Evolutionary conservation across 1,139 yeast genomes (phyloP).

Genomic region (Hemisphaericaspora lyxosophila): DNA sequence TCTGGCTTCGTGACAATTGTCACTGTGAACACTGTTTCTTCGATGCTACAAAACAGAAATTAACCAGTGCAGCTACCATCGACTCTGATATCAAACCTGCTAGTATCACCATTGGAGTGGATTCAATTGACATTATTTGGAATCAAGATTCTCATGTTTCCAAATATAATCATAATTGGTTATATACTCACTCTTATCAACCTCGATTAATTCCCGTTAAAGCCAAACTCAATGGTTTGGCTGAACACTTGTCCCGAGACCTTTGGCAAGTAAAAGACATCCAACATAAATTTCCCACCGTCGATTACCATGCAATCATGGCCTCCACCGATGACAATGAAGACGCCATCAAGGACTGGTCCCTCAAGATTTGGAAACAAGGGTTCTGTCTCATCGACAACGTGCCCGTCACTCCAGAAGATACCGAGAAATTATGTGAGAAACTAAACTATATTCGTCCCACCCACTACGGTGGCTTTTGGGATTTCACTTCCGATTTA

Average conservation of each 20-base stretch:
- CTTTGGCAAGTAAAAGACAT: conserved; percentile 56
- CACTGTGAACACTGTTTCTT: conserved; percentile 64
- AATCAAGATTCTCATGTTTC: conserved; percentile 41
- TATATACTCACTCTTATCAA: conserved; percentile 56
- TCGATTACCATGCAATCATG: conserved; percentile 52
- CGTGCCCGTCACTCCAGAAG: conserved; percentile 64
- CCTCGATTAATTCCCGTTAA: conserved; percentile 44
- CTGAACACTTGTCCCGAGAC: conserved; percentile 28
- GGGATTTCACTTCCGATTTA: conserved; percentile 78
- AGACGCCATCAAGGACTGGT: conserved; percentile 54
- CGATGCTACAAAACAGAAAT: conserved; percentile 60
- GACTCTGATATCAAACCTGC: conserved; percentile 47
- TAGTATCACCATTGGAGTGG: conserved; percentile 19
- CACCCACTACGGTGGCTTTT: conserved; percentile 79
- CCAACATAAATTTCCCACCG: conserved; percentile 46
- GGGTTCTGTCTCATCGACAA: conserved; percentile 67
- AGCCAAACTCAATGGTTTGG: conserved; percentile 28
- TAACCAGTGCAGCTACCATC: conserved; percentile 58
- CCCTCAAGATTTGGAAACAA: conserved; percentile 54
- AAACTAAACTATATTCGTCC: conserved; percentile 64
- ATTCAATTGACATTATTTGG: conserved; percentile 19
- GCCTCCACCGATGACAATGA: conserved; percentile 29
- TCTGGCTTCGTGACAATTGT: conserved; percentile 75
- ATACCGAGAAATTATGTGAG: conserved; percentile 59
- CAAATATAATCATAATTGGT: conserved; percentile 50